phyloP scores from a whole-genome alignment of 2,329 filamentous ascomycete genomes.

The Xylaria hypoxylon region DNA sequence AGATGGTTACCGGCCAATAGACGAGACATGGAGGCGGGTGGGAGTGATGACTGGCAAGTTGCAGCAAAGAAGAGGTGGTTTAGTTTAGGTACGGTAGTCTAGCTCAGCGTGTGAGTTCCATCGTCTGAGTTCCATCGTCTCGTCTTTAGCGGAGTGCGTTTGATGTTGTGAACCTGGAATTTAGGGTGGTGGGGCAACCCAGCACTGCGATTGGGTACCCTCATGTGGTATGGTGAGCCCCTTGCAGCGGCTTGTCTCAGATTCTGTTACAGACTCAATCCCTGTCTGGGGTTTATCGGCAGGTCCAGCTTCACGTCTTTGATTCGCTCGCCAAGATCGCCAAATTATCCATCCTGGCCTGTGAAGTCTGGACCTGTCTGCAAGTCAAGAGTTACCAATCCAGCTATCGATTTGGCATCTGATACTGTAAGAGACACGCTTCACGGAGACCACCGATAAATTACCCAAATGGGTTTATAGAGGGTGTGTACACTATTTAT shows the following conservation, averaged over 20 bases:
- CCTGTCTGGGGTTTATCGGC: conserved; percentile 39
- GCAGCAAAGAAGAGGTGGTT: conserved; percentile 21
- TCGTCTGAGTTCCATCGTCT: conserved; percentile 46
- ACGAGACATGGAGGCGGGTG: conserved; percentile 26
- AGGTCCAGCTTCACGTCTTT: conserved; percentile 26
- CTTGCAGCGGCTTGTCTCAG: conserved; percentile 45
- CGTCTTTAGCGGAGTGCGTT: conserved; percentile 56
- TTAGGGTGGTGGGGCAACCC: conserved; percentile 46
- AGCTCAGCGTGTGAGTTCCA: neutral
- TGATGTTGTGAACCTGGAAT: conserved; percentile 60
- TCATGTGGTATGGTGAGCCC: conserved; percentile 27
- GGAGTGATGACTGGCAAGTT: neutral
- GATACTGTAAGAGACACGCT: neutral
- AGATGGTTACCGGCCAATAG: conserved; percentile 17
- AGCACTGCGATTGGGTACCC: conserved; percentile 26
- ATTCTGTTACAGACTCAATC: conserved; percentile 43
- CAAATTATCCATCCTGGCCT: conserved; percentile 19
- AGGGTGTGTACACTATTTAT: neutral
- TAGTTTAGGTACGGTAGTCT: conserved; percentile 2
- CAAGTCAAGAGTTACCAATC: neutral
- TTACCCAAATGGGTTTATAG: too few species aligned
- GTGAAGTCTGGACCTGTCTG: conserved; percentile 27
- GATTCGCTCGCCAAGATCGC: conserved; percentile 29
- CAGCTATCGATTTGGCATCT: neutral
- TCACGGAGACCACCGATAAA: neutral